Base-by-base conservation (phyloP, 805 yeast species). In the Cyberlindnera petersonii region DNA sequence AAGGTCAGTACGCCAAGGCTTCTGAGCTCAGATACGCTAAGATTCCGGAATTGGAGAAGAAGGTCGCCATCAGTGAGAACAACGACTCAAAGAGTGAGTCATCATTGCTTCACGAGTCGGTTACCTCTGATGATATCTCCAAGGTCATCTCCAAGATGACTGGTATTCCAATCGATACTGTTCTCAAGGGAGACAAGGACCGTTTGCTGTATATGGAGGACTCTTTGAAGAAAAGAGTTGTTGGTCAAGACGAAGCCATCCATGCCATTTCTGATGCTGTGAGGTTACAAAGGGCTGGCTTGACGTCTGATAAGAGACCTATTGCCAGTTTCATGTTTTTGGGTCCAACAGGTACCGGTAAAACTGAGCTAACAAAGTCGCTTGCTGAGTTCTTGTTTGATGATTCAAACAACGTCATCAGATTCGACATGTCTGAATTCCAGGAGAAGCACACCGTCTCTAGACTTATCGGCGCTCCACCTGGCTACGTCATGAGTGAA, bases 271-370 rank as follows among this genome's bases (percentile, higher is more conserved):
- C 96, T 0, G 95, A 89, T 61, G 96, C 98, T 2, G 98, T 91
- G 13, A 81, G 97, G 61, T 69, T 91, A 43, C 98, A 93, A 60
- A 76, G 98, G 56, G 98, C 98, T 0, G 98, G 98, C 1, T 74
- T 91, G 43, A 91, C 98, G 9, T 84, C 86, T 60, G 96, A 88
- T 47, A 85, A 85, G 62, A 75, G 97, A 45, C 98, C 98, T 6
- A 89, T 91, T 53, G 98, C 97, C 1, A 84, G 95, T 39, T 93
- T 93, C 63, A 82, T 91, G 83, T 93, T 93, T 63, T 69, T 93
- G 49, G 98, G 98, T 17, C 98, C 98, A 38, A 93, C 98, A 0
- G 98, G 98, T 66, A 91, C 98, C 0, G 98, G 98, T 66, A 91
- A 91, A 63, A 93, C 98, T 1, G 98, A 93, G 61, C 72, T 93